These are phyloP conservation scores for Phaeotremella skinneri DNA, from an alignment of 768 basidiomycete genomes.

Conservation along the genomic window DNA sequence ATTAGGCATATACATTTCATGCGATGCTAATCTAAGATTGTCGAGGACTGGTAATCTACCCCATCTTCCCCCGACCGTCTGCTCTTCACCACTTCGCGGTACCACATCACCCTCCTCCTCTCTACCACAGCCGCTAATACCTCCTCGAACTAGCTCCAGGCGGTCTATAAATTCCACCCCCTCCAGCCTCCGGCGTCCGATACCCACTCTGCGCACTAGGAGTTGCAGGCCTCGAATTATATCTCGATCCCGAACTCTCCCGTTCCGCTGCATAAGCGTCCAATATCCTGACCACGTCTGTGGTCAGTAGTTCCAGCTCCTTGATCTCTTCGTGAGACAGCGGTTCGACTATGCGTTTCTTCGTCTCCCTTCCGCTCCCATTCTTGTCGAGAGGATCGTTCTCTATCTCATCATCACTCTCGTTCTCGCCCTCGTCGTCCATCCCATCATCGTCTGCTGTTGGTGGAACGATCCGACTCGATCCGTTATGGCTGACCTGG, in stretches of 20 bases:
- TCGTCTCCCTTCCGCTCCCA: constrained; percentile 37
- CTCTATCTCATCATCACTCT: constrained; percentile 55
- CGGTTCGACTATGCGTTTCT: constrained; percentile 54
- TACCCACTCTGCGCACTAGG: constrained; percentile 1
- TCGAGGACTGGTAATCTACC: too few relatives aligned
- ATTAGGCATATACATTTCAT: too few relatives aligned
- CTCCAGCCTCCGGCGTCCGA: neutral
- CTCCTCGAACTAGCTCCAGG: neutral
- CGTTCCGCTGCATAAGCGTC: constrained; percentile 67
- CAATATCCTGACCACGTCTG: constrained; percentile 70
- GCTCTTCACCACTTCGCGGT: too few relatives aligned
- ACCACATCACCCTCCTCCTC: too few relatives aligned
- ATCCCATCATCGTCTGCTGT: constrained; percentile 10
- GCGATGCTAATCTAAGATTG: too few relatives aligned
- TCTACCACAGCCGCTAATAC: neutral
- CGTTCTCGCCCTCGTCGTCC: constrained; percentile 29
- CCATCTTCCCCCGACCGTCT: too few relatives aligned
- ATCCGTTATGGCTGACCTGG: constrained; percentile 16
- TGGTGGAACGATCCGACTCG: constrained; percentile 21
- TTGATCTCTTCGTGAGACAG: constrained; percentile 68
- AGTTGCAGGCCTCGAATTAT: constrained; percentile 14
- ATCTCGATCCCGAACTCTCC: constrained; percentile 10
- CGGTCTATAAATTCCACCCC: neutral
- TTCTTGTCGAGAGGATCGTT: constrained; percentile 59
- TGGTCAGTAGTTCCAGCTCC: constrained; percentile 72